Conservation (phyloP, 169 alveolate genomes). For the Amoebophrya sp. region DNA sequence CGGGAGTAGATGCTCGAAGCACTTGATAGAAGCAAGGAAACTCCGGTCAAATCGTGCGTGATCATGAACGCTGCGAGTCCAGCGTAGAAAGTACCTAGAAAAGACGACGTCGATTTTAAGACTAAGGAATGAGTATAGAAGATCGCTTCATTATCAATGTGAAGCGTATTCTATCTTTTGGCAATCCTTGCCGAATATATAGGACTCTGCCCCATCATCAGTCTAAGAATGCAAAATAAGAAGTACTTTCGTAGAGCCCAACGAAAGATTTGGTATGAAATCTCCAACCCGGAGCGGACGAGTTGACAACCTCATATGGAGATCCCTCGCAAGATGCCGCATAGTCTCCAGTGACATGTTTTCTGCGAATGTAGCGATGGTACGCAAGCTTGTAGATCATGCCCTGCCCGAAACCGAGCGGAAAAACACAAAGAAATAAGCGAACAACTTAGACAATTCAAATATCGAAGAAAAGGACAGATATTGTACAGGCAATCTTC, state of each 20-base stretch:
- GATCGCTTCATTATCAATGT: too few relatives aligned
- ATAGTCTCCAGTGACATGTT: background rate
- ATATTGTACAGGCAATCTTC: background rate
- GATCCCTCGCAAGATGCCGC: background rate
- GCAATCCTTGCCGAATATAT: too few relatives aligned
- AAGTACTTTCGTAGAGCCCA: background rate
- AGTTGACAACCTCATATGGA: background rate
- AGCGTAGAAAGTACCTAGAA: background rate
- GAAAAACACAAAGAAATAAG: background rate
- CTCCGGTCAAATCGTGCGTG: background rate
- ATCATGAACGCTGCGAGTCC: background rate
- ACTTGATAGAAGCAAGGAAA: too few relatives aligned
- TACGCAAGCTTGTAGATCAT: background rate
- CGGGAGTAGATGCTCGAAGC: too few relatives aligned
- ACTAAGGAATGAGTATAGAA: too few relatives aligned
- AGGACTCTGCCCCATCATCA: too few relatives aligned
- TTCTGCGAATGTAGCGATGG: background rate
- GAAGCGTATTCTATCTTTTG: too few relatives aligned
- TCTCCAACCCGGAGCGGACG: background rate
- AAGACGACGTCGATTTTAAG: too few relatives aligned
- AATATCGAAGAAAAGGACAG: background rate
- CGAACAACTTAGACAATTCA: too few relatives aligned
- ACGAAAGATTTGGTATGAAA: background rate
- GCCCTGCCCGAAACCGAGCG: background rate
- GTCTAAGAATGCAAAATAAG: too few relatives aligned